phyloP scores from a whole-genome alignment of 31 red algal genomes.

The Endocladia muricata region DNA sequence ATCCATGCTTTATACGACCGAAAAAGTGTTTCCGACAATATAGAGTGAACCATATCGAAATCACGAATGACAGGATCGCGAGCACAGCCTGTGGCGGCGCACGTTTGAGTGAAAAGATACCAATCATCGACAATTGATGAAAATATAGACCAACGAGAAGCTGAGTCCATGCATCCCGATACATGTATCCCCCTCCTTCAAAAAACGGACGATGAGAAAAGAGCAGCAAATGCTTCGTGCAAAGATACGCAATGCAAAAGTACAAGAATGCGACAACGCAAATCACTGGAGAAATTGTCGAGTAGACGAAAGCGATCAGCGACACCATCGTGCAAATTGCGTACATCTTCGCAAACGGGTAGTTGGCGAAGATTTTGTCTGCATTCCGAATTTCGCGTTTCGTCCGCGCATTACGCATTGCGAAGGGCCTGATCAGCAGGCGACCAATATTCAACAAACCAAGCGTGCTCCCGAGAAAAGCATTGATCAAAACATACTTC shows the following conservation, averaged over 20 bases:
- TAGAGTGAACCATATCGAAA: slow-evolving; percentile 43
- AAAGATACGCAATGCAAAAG: slow-evolving; percentile 57
- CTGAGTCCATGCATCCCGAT: slow-evolving; percentile 31
- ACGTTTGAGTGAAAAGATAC: slow-evolving; percentile 38
- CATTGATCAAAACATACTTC: slow-evolving; percentile 77
- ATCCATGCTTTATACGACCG: slow-evolving; percentile 35
- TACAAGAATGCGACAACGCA: slow-evolving; percentile 40
- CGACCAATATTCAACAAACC: slow-evolving; percentile 66
- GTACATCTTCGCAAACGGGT: slow-evolving; percentile 69
- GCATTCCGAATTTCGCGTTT: slow-evolving; percentile 33
- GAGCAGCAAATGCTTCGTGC: slow-evolving; percentile 56
- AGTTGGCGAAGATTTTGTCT: slow-evolving; percentile 37
- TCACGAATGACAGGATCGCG: slow-evolving; percentile 6
- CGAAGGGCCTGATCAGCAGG: slow-evolving; percentile 49
- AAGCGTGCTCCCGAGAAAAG: slow-evolving; percentile 40
- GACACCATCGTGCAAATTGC: slow-evolving; percentile 54
- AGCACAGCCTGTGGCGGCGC: slow-evolving; percentile 36
- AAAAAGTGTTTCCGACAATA: slow-evolving; percentile 35
- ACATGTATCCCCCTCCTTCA: slow-evolving; percentile 54
- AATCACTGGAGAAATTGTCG: slow-evolving; percentile 69
- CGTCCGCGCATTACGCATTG: slow-evolving; percentile 44
- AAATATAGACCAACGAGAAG: slow-evolving; percentile 38
- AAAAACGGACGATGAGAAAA: slow-evolving; percentile 65
- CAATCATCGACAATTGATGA: slow-evolving; percentile 63
- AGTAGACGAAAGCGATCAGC: slow-evolving; percentile 68